Conservation (phyloP, 805 yeast species). For the Ogataea nakhonphanomensis region DNA sequence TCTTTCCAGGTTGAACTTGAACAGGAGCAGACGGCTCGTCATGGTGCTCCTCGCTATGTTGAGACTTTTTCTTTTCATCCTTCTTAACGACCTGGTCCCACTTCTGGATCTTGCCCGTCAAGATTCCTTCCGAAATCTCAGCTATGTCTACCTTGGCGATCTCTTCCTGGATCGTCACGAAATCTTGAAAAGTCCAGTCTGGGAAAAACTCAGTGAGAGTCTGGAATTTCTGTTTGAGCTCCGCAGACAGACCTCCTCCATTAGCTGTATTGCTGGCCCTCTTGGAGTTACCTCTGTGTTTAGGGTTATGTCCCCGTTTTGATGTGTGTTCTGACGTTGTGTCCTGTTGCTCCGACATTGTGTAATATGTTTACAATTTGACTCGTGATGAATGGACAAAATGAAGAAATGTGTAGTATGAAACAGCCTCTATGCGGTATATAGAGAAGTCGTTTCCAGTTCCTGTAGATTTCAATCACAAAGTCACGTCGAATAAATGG, state of each 20-base stretch:
- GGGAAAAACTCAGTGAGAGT: constrained; percentile 85
- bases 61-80: constrained; percentile 46
- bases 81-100: constrained; percentile 92
- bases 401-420: constrained; percentile 8
- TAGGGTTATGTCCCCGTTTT: constrained; percentile 24
- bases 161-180: constrained; percentile 71
- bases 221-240: constrained; percentile 39
- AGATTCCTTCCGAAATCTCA: constrained; percentile 78
- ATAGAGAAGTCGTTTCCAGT: constrained; percentile 8
- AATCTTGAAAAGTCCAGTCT: constrained; percentile 88
- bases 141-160: constrained; percentile 64
- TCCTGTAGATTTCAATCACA: constrained; percentile 10
- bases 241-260: constrained; percentile 16
- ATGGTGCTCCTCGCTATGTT: constrained; percentile 20
- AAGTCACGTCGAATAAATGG: constrained; percentile 13
- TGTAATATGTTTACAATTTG: constrained; percentile 6
- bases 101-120: constrained; percentile 83
- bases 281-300: constrained; percentile 46
- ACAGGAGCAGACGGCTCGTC: constrained; percentile 12
- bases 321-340: constrained; percentile 18
- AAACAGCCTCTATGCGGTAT: constrained; percentile 4
- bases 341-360: constrained; percentile 33
- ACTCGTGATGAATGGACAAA: constrained; percentile 10
- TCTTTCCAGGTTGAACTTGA: constrained; percentile 15
- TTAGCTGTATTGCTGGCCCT: constrained; percentile 33